Percentiles rank a stretch among this genome's conserved stretches.
Conservation (phyloP, 1,139 yeast species). For the Hyphopichia wangnamkhiaoensis region DNA sequence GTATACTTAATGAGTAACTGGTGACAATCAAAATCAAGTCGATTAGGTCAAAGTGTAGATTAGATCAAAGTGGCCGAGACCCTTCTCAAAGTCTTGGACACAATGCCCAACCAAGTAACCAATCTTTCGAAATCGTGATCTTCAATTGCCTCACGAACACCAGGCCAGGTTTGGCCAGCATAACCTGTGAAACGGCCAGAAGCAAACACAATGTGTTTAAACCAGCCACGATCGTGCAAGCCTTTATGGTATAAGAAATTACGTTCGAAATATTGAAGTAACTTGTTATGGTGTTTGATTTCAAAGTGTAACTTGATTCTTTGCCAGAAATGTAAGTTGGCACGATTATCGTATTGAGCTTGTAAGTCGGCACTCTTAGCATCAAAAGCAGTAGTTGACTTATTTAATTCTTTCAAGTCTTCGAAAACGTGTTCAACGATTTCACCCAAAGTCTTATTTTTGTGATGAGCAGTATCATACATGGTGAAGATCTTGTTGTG, state of each 20-base stretch:
- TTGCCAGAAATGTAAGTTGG: conserved; percentile 40
- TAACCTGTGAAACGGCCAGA: conserved; percentile 87
- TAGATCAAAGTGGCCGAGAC: conserved; percentile 12
- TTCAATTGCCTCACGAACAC: conserved; percentile 76
- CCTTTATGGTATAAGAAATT: conserved; percentile 65
- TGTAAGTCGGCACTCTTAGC: conserved; percentile 32
- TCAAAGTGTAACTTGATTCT: conserved; percentile 38
- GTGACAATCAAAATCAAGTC: not conserved
- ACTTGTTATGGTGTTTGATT: conserved; percentile 41
- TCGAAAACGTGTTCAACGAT: conserved; percentile 25
- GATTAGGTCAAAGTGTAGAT: not conserved
- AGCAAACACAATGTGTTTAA: conserved; percentile 80
- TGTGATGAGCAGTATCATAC: conserved; percentile 14
- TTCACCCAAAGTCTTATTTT: conserved; percentile 28
- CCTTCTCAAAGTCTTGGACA: conserved; percentile 39
- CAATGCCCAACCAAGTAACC: conserved; percentile 57
- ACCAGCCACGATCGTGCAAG: conserved; percentile 73
- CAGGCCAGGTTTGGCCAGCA: conserved; percentile 81
- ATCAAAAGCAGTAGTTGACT: conserved; percentile 40
- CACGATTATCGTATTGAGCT: conserved; percentile 33
- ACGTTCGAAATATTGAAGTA: conserved; percentile 62
- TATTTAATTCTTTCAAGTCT: conserved; percentile 27
- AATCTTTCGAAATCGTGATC: conserved; percentile 58
- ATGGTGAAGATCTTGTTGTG: conserved; percentile 14
- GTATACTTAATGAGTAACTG: no score